Evolutionary conservation across 2,329 filamentous ascomycete species (phyloP).

Genomic region (Botryotinia convoluta): DNA sequence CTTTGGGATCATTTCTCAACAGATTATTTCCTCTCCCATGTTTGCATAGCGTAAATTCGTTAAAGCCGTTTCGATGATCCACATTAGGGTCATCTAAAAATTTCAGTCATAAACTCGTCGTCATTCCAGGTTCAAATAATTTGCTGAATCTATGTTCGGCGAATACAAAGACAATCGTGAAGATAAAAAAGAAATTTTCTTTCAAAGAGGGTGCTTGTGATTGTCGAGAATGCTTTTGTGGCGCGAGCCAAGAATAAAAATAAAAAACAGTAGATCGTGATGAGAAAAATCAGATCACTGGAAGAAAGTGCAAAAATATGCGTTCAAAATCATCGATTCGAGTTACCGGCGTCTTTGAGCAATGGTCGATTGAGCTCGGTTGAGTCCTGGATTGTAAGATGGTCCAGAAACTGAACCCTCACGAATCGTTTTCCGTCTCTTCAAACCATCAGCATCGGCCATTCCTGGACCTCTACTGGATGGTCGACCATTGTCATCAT

Average conservation of each 20-base stretch:
- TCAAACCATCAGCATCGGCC: constrained; percentile 59
- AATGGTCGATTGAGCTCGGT: constrained; percentile 48
- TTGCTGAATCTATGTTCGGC: constrained; percentile 40
- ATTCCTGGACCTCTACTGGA: constrained; percentile 51
- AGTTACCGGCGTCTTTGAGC: constrained; percentile 40
- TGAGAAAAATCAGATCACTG: constrained; percentile 20
- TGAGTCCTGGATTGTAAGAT: constrained; percentile 49
- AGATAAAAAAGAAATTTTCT: constrained; percentile 30
- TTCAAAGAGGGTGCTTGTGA: constrained; percentile 36
- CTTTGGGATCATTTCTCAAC: constrained; percentile 33
- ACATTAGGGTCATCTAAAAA: constrained; percentile 30
- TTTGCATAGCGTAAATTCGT: constrained; percentile 32
- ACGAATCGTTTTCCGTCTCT: constrained; percentile 76
- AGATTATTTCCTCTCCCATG: constrained; percentile 27
- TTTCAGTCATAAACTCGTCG: constrained; percentile 43
- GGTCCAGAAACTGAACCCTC: constrained; percentile 55
- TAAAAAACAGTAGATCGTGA: constrained; percentile 24
- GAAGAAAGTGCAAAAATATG: constrained; percentile 34
- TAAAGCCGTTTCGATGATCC: constrained; percentile 26
- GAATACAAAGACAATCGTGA: constrained; percentile 42
- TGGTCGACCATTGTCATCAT: constrained; percentile 54
- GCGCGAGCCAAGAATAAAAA: constrained; percentile 26
- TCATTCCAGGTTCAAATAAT: constrained; percentile 41
- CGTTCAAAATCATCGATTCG: constrained; percentile 1
- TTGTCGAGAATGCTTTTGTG: constrained; percentile 34